phyloP scores from a whole-genome alignment of 768 basidiomycete genomes.

The Amanita fuliginea region DNA sequence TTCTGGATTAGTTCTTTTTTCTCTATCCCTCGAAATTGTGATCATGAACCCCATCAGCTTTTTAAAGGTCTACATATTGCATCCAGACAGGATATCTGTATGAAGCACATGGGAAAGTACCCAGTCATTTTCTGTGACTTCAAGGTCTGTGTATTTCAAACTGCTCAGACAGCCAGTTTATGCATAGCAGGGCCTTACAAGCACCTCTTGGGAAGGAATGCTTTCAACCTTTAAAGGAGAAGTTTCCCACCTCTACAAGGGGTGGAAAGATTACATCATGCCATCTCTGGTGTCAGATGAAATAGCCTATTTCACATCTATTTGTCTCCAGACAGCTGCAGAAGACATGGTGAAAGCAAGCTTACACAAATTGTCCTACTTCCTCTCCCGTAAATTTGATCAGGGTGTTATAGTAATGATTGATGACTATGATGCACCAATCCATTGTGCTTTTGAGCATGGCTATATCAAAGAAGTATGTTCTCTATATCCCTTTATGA shows the following conservation, averaged over 20 bases:
- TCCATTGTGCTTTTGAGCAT: conserved; percentile 8
- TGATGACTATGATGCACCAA: not conserved
- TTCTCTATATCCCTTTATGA: conserved; percentile 6
- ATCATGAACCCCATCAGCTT: conserved; percentile 6
- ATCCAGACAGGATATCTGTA: too few relatives aligned
- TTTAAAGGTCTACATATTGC: not conserved
- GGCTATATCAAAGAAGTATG: conserved; percentile 9
- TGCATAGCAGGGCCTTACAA: conserved; percentile 6
- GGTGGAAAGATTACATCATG: not conserved
- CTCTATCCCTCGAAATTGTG: conserved; percentile 8
- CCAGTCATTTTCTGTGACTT: not conserved
- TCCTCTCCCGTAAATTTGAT: conserved; percentile 9
- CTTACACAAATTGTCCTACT: conserved; percentile 5
- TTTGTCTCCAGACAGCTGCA: conserved; percentile 4
- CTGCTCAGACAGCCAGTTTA: too few relatives aligned
- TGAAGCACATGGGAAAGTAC: too few relatives aligned
- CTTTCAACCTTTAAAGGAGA: conserved; percentile 4
- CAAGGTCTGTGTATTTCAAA: conserved; percentile 9
- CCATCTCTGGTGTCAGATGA: too few relatives aligned
- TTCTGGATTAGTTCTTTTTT: conserved; percentile 9
- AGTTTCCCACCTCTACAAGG: conserved; percentile 5
- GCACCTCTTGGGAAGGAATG: conserved; percentile 4
- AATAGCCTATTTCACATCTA: too few relatives aligned
- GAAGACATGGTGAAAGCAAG: not conserved
- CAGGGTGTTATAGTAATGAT: conserved; percentile 8